Conservation (phyloP, 1,284 basidiomycete species). For the Lignosus rhinocerotis region DNA sequence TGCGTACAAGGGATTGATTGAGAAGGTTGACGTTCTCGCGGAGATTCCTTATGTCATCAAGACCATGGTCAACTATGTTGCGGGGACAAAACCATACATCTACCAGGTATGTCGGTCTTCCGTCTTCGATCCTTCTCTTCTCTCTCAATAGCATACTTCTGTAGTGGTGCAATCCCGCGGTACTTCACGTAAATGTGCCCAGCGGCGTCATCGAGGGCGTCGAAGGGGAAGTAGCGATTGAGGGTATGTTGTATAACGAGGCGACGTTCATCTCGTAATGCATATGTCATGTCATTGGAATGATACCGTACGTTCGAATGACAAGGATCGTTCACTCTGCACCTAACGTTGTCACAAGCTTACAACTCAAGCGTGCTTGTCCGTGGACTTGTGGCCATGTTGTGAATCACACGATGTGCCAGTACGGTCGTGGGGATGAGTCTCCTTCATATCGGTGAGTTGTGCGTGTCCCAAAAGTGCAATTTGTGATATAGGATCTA, state of each 20-base stretch:
- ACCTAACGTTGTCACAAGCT: too few relatives aligned
- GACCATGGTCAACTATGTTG: conserved; percentile 87
- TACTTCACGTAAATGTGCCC: conserved; percentile 67
- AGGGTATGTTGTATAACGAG: conserved; percentile 84
- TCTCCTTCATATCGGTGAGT: too few relatives aligned
- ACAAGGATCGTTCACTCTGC: not conserved
- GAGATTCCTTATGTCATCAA: conserved; percentile 94
- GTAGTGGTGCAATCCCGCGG: conserved; percentile 82
- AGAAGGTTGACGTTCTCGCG: conserved; percentile 95
- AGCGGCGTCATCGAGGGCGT: conserved; percentile 48
- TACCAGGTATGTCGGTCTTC: conserved; percentile 68
- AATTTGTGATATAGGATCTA: too few relatives aligned
- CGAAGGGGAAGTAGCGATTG: conserved; percentile 52
- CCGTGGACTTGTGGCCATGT: too few relatives aligned
- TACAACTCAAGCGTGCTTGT: too few relatives aligned
- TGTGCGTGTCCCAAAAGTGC: too few relatives aligned
- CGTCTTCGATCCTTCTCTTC: conserved; percentile 24
- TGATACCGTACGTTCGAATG: not conserved
- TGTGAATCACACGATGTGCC: too few relatives aligned
- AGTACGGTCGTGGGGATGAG: too few relatives aligned
- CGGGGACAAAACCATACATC: conserved; percentile 90
- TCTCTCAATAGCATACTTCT: conserved; percentile 13
- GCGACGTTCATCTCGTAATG: conserved; percentile 83
- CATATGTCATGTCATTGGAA: conserved; percentile 5
- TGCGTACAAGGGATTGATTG: conserved; percentile 78